These are phyloP conservation scores for Schoenoplectus triqueter DNA, from an alignment of 202 grass and related monocot species.

Conservation along the genomic window DNA sequence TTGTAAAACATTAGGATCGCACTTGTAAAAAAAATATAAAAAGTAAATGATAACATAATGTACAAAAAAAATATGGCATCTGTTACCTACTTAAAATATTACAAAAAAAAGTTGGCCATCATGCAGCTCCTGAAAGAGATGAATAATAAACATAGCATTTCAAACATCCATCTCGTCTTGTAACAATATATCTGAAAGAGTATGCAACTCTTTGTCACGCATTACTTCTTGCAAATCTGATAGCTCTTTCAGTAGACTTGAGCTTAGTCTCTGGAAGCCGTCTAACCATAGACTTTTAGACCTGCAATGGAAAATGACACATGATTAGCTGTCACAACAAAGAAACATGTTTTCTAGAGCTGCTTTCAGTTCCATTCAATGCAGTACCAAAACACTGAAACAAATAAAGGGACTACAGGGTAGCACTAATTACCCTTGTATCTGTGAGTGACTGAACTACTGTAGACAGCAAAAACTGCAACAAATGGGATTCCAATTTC, in stretches of 20 bases:
- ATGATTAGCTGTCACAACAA: not conserved
- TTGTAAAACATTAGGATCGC: not conserved
- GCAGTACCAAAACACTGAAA: not conserved
- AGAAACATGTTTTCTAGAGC: not conserved
- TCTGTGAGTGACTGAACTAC: not conserved
- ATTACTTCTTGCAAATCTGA: slow-evolving; percentile 99
- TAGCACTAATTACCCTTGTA: not conserved
- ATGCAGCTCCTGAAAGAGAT: not conserved
- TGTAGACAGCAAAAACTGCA: not conserved
- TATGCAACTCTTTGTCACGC: slow-evolving; percentile 83
- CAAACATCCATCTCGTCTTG: slow-evolving; percentile 70
- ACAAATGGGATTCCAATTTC: not conserved
- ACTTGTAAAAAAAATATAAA: slow-evolving; percentile 14
- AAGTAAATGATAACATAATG: not conserved
- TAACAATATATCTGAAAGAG: slow-evolving; percentile 82
- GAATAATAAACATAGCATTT: slow-evolving; percentile 24
- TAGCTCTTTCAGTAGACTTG: slow-evolving; percentile 72
- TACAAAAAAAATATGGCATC: slow-evolving; percentile 32
- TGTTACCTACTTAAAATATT: not conserved
- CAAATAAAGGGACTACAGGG: not conserved
- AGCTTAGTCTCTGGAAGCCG: slow-evolving; percentile 83
- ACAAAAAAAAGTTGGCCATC: not conserved
- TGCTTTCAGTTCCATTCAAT: slow-evolving; percentile 17
- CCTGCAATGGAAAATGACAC: slow-evolving; percentile 41
- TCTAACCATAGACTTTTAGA: slow-evolving; percentile 97